Evolutionary conservation across 2,329 filamentous ascomycete genomes (phyloP), one percentile per base, ranked within the genome.

Genomic region (Didymellaceae sp.): DNA sequence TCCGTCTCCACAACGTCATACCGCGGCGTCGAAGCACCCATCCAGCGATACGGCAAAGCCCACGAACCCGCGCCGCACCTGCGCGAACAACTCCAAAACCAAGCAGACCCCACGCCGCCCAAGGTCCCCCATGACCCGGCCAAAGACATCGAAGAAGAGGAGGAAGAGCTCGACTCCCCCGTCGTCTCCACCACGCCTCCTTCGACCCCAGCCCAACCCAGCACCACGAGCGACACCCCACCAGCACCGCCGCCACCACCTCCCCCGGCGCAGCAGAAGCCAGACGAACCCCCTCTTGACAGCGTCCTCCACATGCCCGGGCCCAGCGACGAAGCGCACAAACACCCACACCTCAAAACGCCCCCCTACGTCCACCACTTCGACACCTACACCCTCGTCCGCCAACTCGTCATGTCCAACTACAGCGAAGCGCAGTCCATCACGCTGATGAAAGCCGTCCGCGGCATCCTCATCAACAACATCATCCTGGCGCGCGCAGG

Each of bases 321-420:
- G 1, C 71, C 72, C 1, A 58, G 63, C 8, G 63, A 73, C 43
- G 68, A 73, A 43, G 65, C 72, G 43, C 73, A 76, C 38, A 81
- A 82, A 59, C 82, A 84, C 17, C 87, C 87, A 4, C 86, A 91
- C 68, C 82, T 89, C 68, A 80, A 85, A 38, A 83, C 90, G 0
- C 84, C 89, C 6, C 89, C 87, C 1, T 95, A 96, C 68, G 86
- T 96, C 25, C 94, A 99, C 76, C 91, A 97, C 75, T 99, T 99
- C 74, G 93, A 99, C 75, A 96, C 88, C 18, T 99, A 94, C 74
- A 87, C 86, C 11, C 82, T 97, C 5, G 94, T 97, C 13, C 88
- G 88, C 66, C 85, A 90, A 63, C 84, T 99, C 13, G 82, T 86
- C 14, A 77, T 76, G 0, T 86, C 86, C 10, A 88, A 88, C 0